phyloP scores from a whole-genome alignment of 805 yeast species.

The Pichia exigua region DNA sequence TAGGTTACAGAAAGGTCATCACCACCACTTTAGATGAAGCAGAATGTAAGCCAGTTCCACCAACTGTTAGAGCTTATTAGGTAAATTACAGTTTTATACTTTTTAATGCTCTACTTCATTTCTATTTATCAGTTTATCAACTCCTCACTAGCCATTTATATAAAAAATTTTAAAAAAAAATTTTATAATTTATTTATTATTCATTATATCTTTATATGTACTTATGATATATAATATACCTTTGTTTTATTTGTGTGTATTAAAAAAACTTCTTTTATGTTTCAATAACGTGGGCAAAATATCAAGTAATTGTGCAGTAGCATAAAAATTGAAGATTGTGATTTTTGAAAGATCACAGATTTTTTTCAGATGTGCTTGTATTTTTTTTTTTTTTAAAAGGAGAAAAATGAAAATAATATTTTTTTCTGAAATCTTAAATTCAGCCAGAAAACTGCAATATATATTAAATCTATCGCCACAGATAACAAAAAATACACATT shows the following conservation, averaged over 20 bases:
- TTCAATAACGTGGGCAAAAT: background rate
- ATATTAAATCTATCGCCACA: background rate
- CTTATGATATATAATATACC: background rate
- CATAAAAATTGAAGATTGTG: too few relatives aligned
- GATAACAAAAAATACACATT: background rate
- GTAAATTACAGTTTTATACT: background rate
- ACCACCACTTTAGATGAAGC: constrained; percentile 76
- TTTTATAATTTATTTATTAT: constrained; percentile 6
- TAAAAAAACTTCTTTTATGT: background rate
- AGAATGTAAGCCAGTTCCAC: constrained; percentile 95
- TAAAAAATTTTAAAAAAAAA: background rate
- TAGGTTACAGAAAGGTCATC: constrained; percentile 83
- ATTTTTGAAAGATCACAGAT: background rate
- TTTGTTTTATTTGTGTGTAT: background rate
- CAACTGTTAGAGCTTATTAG: constrained; percentile 90
- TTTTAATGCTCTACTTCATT: background rate
- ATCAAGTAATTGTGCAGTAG: too few relatives aligned
- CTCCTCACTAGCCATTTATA: background rate
- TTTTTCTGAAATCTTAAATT: too few relatives aligned
- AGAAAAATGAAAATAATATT: too few relatives aligned
- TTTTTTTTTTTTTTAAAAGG: background rate
- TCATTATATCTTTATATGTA: constrained; percentile 2
- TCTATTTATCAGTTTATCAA: background rate
- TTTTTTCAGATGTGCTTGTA: background rate
- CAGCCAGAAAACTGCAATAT: background rate